Conservation (phyloP, 805 yeast species). For the Pichia membranifaciens region DNA sequence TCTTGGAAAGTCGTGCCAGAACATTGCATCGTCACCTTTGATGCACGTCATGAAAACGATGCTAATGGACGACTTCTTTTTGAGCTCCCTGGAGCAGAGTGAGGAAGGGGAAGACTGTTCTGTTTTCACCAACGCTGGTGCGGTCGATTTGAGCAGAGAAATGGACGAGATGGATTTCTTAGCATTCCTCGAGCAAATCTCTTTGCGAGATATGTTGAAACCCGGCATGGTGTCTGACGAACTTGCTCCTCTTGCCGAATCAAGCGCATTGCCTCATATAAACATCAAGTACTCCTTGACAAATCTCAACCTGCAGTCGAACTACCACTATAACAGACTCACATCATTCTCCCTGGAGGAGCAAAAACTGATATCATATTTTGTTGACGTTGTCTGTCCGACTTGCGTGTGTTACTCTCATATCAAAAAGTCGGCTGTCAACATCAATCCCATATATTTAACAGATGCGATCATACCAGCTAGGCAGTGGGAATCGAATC, state of each 20-base stretch:
- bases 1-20: not conserved
- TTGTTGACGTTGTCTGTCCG: slow-evolving; percentile 34
- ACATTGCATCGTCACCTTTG: not conserved
- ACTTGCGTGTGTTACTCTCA: slow-evolving; percentile 34
- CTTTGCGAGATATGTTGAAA: not conserved
- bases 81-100: not conserved
- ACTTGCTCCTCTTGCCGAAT: not conserved
- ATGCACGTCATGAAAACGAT: not conserved
- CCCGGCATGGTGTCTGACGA: not conserved
- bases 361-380: slow-evolving; percentile 27
- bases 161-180: too few relatives aligned
- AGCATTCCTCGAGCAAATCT: too few relatives aligned
- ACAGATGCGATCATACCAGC: slow-evolving; percentile 16
- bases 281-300: not conserved
- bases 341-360: slow-evolving; percentile 15
- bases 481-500: slow-evolving; percentile 21
- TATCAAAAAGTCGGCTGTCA: not conserved
- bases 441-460: not conserved
- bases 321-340: not conserved
- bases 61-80: not conserved
- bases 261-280: not conserved
- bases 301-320: not conserved
- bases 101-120: not conserved
- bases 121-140: not conserved
- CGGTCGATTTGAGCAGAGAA: not conserved